A percentile compares a stretch with the other conserved stretches of the same genome.
These are phyloP conservation scores for Pseudogymnoascus sp. DNA, from an alignment of 2,329 filamentous ascomycete genomes.

Conservation along the genomic window DNA sequence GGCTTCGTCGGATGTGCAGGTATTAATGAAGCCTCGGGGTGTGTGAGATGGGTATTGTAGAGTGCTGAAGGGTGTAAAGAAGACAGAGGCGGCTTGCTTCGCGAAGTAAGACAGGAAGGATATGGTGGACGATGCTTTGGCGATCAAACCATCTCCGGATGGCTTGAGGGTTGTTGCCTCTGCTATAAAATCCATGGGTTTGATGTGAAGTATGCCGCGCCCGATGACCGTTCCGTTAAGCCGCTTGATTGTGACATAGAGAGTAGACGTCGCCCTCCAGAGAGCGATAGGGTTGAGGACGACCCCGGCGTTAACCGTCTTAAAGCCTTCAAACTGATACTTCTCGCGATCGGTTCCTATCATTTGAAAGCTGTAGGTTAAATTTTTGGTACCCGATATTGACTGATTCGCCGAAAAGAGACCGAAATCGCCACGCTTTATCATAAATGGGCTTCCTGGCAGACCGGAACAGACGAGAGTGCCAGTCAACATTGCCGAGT, in stretches of 20 bases:
- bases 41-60: conserved; percentile 45
- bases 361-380: conserved; percentile 56
- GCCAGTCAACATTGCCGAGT: conserved; percentile 47
- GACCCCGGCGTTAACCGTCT: conserved; percentile 51
- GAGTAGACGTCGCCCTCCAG: conserved; percentile 52
- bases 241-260: conserved; percentile 50
- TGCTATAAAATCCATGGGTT: conserved; percentile 43
- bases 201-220: conserved; percentile 50
- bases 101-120: conserved; percentile 49
- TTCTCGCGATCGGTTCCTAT: conserved; percentile 41
- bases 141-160: conserved; percentile 38
- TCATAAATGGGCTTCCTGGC: conserved; percentile 50
- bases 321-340: conserved; percentile 53
- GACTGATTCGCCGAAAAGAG: conserved; percentile 46
- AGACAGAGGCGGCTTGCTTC: conserved; percentile 42
- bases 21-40: conserved; percentile 44
- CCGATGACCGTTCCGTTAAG: conserved; percentile 40
- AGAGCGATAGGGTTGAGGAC: conserved; percentile 47
- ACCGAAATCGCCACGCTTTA: conserved; percentile 48
- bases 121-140: conserved; percentile 37
- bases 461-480: conserved; percentile 49
- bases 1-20: conserved; percentile 34
- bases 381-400: conserved; percentile 47
- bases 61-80: conserved; percentile 45
- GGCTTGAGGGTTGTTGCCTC: conserved; percentile 46